Evolutionary conservation across 129 eudicot species (phyloP).

Genomic region (Gnaphalium uliginosum): DNA sequence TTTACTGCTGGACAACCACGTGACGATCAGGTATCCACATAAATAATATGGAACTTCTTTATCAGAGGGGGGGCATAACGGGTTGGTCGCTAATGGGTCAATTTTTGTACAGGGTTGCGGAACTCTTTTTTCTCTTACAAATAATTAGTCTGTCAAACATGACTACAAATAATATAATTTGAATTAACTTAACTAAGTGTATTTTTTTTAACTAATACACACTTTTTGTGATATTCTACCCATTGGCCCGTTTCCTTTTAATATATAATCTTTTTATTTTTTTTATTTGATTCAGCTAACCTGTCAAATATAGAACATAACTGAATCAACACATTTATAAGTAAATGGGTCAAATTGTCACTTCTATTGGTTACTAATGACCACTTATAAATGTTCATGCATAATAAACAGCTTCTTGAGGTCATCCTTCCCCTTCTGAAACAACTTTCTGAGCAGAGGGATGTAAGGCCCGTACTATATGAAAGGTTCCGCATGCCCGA

Average conservation of each 20-base stretch:
- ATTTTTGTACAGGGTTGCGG: background rate
- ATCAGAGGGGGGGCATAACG: background rate
- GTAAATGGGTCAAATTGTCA: background rate
- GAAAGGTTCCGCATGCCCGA: constrained; percentile 93
- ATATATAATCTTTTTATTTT: too few species aligned
- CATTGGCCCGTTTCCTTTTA: background rate
- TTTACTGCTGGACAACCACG: constrained; percentile 97
- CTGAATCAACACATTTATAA: background rate
- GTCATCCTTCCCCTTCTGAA: constrained; percentile 92
- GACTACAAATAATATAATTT: too few species aligned
- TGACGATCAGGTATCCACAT: constrained; percentile 68
- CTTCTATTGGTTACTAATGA: background rate
- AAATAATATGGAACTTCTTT: background rate
- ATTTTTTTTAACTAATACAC: background rate
- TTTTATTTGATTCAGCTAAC: background rate
- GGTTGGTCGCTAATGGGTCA: background rate
- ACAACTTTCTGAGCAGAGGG: constrained; percentile 82
- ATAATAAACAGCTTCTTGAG: constrained; percentile 67
- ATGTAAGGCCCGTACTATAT: constrained; percentile 74
- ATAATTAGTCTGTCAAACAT: background rate
- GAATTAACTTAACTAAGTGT: too few species aligned
- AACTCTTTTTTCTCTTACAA: background rate
- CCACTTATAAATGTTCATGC: constrained; percentile 1
- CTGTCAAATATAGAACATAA: background rate
- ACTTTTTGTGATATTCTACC: background rate